A percentile compares a stretch with the other conserved stretches of the same genome.
Conservation (phyloP, 129 eudicot genomes). For the Helianthus tuberosus region DNA sequence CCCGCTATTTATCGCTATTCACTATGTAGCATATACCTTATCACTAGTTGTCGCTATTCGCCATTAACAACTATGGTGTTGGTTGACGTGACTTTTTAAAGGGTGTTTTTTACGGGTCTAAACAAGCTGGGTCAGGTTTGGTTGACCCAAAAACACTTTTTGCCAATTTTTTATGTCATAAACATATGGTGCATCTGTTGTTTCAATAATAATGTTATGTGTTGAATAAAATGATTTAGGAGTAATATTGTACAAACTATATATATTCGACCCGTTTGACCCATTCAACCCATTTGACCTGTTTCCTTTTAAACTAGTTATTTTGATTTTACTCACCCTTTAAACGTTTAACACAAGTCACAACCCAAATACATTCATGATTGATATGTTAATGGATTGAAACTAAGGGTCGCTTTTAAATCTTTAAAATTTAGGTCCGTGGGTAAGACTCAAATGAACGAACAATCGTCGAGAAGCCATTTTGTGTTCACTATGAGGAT, state of each 20-base stretch:
- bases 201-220: neutral
- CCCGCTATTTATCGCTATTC: too few species aligned
- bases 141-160: neutral
- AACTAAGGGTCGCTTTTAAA: neutral
- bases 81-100: neutral
- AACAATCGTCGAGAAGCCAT: conserved; percentile 98
- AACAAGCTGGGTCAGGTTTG: neutral
- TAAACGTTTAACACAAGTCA: neutral
- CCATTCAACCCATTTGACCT: neutral
- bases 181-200: neutral
- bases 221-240: neutral
- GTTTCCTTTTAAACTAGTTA: conserved; percentile 23
- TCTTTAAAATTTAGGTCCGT: conserved; percentile 67
- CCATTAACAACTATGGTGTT: neutral
- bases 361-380: neutral
- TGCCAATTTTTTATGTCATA: neutral
- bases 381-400: neutral
- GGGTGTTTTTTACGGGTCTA: neutral
- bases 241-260: neutral
- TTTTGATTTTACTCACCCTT: neutral
- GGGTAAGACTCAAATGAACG: conserved; percentile 97
- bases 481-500: conserved; percentile 94
- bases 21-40: too few species aligned
- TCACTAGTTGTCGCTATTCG: too few species aligned
- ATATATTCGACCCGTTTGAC: neutral